phyloP scores from a whole-genome alignment of 805 yeast genomes.

The Candida dajiaensis region DNA sequence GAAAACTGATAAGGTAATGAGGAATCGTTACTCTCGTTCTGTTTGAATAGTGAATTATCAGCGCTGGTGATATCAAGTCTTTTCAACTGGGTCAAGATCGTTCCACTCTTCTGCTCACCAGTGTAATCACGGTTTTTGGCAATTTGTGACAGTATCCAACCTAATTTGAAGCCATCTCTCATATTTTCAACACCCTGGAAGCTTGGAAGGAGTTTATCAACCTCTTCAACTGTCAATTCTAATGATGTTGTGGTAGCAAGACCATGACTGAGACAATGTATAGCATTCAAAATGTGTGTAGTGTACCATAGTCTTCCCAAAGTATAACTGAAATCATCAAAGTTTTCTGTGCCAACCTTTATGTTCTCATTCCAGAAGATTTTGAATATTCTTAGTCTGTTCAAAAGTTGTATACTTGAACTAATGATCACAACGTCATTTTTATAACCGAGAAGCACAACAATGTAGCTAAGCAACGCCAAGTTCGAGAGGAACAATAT shows the following conservation, averaged over 20 bases:
- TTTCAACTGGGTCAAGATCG: neutral
- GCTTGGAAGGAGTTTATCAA: conserved; percentile 18
- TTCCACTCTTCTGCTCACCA: neutral
- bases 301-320: conserved; percentile 41
- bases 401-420: conserved; percentile 46
- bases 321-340: conserved; percentile 21
- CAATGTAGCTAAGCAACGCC: conserved; percentile 45
- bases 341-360: conserved; percentile 11
- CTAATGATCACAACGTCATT: conserved; percentile 50
- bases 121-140: neutral
- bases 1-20: conserved; percentile 21
- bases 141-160: conserved; percentile 12
- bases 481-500: conserved; percentile 24
- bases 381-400: conserved; percentile 48
- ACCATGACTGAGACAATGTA: conserved; percentile 49
- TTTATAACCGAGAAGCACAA: conserved; percentile 53
- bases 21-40: neutral
- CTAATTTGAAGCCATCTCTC: conserved; percentile 22
- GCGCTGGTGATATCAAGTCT: neutral
- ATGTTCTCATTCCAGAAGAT: conserved; percentile 21
- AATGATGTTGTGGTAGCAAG: conserved; percentile 29
- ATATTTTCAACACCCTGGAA: conserved; percentile 15
- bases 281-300: conserved; percentile 43
- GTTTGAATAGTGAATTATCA: neutral
- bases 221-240: conserved; percentile 5